A percentile compares a stretch with the other conserved stretches of the same genome.
phyloP scores from a whole-genome alignment of 495 filamentous ascomycete genomes.

The Cudoniella acicularis region DNA sequence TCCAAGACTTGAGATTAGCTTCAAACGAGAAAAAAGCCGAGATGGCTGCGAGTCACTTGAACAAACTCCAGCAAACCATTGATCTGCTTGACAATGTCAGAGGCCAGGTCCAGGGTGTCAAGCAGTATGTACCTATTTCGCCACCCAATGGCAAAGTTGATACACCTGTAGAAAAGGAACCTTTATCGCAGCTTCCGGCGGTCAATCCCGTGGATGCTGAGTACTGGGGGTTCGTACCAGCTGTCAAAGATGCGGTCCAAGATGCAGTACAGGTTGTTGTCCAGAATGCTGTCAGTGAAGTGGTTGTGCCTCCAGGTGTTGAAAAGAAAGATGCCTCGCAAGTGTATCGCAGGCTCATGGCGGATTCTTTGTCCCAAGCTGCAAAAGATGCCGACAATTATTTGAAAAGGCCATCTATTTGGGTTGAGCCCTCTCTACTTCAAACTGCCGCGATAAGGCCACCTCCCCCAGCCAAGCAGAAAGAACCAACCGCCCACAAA shows the following conservation, averaged over 20 bases:
- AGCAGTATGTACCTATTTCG: neutral
- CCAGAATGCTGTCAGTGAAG: constrained; percentile 15
- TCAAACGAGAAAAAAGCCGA: neutral
- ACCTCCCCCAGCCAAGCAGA: neutral
- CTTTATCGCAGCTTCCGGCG: neutral
- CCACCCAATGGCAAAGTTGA: neutral
- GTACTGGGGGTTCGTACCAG: constrained; percentile 23
- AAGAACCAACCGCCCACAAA: neutral
- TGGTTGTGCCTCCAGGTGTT: constrained; percentile 3
- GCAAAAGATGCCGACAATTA: constrained; percentile 17
- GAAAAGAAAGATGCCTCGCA: constrained; percentile 10
- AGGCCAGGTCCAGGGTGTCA: neutral
- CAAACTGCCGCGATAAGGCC: constrained; percentile 1
- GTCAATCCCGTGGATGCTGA: constrained; percentile 12
- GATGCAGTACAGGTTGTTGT: constrained; percentile 21
- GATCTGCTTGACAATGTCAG: neutral
- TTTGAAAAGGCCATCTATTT: constrained; percentile 9
- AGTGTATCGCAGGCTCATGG: constrained; percentile 12
- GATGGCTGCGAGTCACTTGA: neutral
- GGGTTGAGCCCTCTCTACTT: constrained; percentile 1
- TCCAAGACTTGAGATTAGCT: neutral
- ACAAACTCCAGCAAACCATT: neutral
- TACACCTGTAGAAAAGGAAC: neutral
- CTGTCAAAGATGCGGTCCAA: constrained; percentile 19
- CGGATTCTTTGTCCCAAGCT: constrained; percentile 8